Conservation (phyloP, 176 grass and related monocot species). For the Triticum turgidum region DNA sequence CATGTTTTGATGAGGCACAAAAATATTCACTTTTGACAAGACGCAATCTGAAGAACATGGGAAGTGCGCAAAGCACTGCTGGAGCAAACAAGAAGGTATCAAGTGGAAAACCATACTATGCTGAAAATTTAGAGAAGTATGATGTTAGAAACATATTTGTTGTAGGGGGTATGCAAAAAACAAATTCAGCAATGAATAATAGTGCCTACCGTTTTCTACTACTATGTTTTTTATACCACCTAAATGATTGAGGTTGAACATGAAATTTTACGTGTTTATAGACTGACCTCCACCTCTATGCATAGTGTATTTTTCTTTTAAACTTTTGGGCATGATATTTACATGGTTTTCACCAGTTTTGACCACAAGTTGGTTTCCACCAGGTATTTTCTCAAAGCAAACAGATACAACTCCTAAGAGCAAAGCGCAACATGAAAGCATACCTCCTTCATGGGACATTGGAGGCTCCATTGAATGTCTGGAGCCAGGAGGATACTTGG, state of each 20-base stretch:
- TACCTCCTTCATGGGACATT: constrained; percentile 63
- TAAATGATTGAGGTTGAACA: neutral
- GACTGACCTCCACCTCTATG: neutral
- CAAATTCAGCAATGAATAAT: neutral
- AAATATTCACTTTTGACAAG: neutral
- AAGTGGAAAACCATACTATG: neutral
- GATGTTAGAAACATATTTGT: neutral
- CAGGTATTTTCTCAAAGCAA: too few species aligned
- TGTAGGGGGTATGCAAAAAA: neutral
- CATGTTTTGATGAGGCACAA: neutral
- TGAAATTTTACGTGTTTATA: neutral
- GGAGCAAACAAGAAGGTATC: neutral
- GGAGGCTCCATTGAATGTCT: constrained; percentile 56
- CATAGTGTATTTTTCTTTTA: neutral
- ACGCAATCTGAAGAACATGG: neutral
- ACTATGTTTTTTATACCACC: neutral
- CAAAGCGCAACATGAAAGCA: constrained; percentile 14
- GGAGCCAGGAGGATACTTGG: constrained; percentile 47
- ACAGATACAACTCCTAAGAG: neutral
- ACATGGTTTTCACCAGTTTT: neutral
- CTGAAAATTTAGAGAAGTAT: neutral
- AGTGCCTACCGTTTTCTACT: neutral
- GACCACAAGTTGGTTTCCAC: too few species aligned
- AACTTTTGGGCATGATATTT: neutral
- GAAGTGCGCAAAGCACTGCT: neutral